phyloP scores from a whole-genome alignment of 2,329 filamentous ascomycete genomes.

The Chrysosporium keratinophilum region DNA sequence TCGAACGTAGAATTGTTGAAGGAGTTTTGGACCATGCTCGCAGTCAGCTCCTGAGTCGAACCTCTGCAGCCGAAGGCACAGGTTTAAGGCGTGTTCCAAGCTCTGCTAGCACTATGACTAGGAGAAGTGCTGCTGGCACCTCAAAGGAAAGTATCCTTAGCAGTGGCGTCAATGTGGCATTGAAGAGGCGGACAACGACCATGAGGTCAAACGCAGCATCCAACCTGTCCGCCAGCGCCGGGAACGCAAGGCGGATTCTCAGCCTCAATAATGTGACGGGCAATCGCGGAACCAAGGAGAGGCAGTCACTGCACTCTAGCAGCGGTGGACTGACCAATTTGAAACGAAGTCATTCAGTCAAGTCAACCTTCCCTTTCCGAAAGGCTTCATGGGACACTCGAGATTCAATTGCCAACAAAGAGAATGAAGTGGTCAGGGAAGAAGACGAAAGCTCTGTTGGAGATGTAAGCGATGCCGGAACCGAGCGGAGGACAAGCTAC shows the following conservation, averaged over 20 bases:
- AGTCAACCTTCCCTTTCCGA: slow-evolving; percentile 49
- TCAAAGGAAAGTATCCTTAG: slow-evolving; percentile 31
- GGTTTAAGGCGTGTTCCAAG: slow-evolving; percentile 44
- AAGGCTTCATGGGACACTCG: slow-evolving; percentile 61
- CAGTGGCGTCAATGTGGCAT: slow-evolving; percentile 38
- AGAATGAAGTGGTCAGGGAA: slow-evolving; percentile 54
- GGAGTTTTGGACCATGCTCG: slow-evolving; percentile 94
- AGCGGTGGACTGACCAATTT: slow-evolving; percentile 46
- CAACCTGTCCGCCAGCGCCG: slow-evolving; percentile 38
- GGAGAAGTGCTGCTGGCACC: slow-evolving; percentile 28
- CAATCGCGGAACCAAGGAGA: slow-evolving; percentile 42
- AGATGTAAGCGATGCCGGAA: slow-evolving; percentile 42
- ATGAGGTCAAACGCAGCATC: slow-evolving; percentile 33
- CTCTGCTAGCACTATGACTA: slow-evolving; percentile 34
- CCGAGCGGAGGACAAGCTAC: slow-evolving; percentile 37
- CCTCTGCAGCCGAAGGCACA: slow-evolving; percentile 46
- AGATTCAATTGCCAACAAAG: slow-evolving; percentile 43
- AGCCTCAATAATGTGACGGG: slow-evolving; percentile 83
- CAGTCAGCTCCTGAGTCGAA: slow-evolving; percentile 62
- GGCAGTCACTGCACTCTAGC: slow-evolving; percentile 24
- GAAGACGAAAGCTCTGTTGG: slow-evolving; percentile 44
- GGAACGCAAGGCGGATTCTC: slow-evolving; percentile 65
- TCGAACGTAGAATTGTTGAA: slow-evolving; percentile 88
- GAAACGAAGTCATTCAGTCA: slow-evolving; percentile 68
- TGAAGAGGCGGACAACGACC: slow-evolving; percentile 43